Evolutionary conservation across 495 filamentous ascomycete species (phyloP), one percentile per base, ranked within the genome.

Genomic region (Penicillium daleae): DNA sequence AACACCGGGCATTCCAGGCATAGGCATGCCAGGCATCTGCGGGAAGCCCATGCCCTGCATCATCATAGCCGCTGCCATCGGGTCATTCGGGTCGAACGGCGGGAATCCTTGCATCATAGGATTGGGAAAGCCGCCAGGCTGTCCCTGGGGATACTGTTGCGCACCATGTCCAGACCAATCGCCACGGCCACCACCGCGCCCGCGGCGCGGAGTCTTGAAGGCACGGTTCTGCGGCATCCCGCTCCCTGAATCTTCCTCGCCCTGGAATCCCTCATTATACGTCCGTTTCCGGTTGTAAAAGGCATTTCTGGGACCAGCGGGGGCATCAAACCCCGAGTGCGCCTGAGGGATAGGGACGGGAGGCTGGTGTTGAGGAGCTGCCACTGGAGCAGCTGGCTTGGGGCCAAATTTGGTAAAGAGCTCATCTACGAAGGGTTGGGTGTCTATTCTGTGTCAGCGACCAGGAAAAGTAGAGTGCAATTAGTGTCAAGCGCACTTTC

Each of bases 401-500:
- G 84, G 78, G 54, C 93, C 84, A 10, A 89, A 81, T 0, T 69
- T 88, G 21, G 84, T 74, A 71, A 99, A 92, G 40, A 96, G 85
- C 68, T 97, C 94, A 58, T 90, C 80, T n/a, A 97, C 90, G 63
- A 99, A 97, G 4, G 80, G 71, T 2, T 73, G 67, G 2, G 92
- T 89, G 69, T 95, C 92, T 91, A 63, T 13, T 61, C 31, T 22
- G 19, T 33, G 56, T 73, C 37, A 74, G 58, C 58, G 33, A 33
- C 46, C 56, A 24, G 37, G 54, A 46, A 52, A 10, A 56, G 46
- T 0, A 55, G 2, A 27, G 17, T 37, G 33, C 24, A n/a, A 52
- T 13, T 24, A 32, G 27, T 27, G 6, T 80, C 82, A 56, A 76
- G 93, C 92, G 85, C 42, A 73, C 70, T 53, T 65, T 96, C 91